phyloP scores from a whole-genome alignment of 805 yeast genomes.

The Starmera caribaea region DNA sequence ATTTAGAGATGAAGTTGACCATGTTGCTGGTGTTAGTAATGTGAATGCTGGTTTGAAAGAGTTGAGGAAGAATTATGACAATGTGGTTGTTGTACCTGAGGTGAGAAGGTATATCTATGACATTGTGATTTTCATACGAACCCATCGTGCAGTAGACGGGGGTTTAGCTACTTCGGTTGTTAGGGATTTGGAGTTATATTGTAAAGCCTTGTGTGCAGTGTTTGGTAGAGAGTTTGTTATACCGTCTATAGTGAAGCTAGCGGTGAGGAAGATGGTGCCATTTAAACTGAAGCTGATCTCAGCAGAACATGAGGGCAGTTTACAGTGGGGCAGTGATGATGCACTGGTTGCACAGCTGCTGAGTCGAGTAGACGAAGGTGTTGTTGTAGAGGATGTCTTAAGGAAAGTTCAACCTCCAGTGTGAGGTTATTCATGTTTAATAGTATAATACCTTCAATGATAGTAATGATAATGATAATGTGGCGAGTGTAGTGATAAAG shows the following conservation, averaged over 20 bases:
- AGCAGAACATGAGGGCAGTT: constrained; percentile 39
- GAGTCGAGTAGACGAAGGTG: constrained; percentile 33
- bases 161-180: constrained; percentile 43
- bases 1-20: too few species aligned
- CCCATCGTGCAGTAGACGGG: constrained; percentile 41
- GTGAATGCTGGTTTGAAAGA: too few species aligned
- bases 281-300: constrained; percentile 29
- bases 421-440: constrained; percentile 10
- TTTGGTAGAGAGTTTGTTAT: constrained; percentile 34
- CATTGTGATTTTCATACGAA: constrained; percentile 39
- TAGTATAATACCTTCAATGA: too few species aligned
- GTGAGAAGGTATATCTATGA: constrained; percentile 47
- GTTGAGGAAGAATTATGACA: too few species aligned
- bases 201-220: constrained; percentile 32
- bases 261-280: constrained; percentile 40
- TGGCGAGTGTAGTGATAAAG: too few species aligned
- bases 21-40: too few species aligned
- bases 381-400: constrained; percentile 44
- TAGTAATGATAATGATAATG: too few species aligned
- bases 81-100: constrained; percentile 36
- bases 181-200: constrained; percentile 30
- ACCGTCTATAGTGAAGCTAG: constrained; percentile 42
- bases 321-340: constrained; percentile 47
- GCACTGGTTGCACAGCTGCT: constrained; percentile 31
- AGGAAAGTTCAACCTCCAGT: constrained; percentile 43